Percentiles rank a stretch among this genome's conserved stretches.
phyloP scores from a whole-genome alignment of 768 basidiomycete species.

The Xerocomellus chrysenteron region DNA sequence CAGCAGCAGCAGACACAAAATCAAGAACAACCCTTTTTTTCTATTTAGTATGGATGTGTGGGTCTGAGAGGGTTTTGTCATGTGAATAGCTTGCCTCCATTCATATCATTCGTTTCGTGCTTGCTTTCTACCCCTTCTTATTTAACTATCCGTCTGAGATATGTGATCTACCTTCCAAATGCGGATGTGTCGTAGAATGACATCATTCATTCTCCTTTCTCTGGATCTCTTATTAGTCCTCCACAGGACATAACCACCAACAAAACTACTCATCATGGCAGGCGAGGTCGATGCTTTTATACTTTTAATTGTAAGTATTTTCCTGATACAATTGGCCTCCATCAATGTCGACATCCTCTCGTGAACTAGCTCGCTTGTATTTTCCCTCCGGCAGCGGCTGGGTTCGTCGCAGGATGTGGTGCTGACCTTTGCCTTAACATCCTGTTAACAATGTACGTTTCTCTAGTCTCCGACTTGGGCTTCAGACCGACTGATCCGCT shows the following conservation, averaged over 20 bases:
- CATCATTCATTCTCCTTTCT: conserved; percentile 17
- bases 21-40: conserved; percentile 78
- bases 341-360: background rate
- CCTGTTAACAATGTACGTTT: conserved; percentile 65
- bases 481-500: background rate
- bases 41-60: conserved; percentile 45
- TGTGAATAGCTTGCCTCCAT: conserved; percentile 8
- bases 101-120: conserved; percentile 15
- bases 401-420: conserved; percentile 74
- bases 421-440: conserved; percentile 84
- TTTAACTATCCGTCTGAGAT: background rate
- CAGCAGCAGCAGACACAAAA: conserved; percentile 51
- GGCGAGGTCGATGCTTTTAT: conserved; percentile 6
- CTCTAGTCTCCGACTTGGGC: background rate
- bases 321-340: background rate
- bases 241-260: background rate
- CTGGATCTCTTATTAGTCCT: background rate
- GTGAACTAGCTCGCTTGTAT: conserved; percentile 60
- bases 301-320: conserved; percentile 11
- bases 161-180: conserved; percentile 17
- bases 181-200: conserved; percentile 19
- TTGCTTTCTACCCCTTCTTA: conserved; percentile 8
- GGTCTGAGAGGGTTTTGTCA: background rate
- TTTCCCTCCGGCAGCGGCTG: conserved; percentile 78
- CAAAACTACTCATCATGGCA: conserved; percentile 11